phyloP scores from a whole-genome alignment of 306 rosid species.

The Rosa multiflora region DNA sequence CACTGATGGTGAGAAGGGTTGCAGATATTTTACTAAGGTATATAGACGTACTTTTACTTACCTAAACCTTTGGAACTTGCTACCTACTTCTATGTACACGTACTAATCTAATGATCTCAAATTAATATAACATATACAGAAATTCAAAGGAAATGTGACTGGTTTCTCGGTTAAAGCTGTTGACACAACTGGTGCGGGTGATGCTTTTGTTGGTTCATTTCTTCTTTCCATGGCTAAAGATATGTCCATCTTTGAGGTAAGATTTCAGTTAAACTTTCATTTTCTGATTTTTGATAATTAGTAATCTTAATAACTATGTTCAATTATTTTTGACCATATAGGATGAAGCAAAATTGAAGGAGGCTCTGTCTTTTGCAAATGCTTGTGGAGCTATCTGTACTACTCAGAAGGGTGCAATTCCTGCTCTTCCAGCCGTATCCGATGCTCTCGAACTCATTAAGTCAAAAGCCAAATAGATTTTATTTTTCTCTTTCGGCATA shows the following conservation, averaged over 20 bases:
- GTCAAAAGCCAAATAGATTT: conserved; percentile 30
- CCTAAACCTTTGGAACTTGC: background rate
- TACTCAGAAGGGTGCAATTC: conserved; percentile 66
- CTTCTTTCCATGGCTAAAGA: conserved; percentile 45
- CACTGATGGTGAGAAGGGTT: conserved; percentile 70
- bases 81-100: background rate
- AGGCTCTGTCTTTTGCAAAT: conserved; percentile 55
- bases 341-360: conserved; percentile 58
- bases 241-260: conserved; percentile 43
- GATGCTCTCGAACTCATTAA: conserved; percentile 41
- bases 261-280: background rate
- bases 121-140: conserved; percentile 30
- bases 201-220: conserved; percentile 63
- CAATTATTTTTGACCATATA: background rate
- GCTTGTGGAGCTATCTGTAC: conserved; percentile 71
- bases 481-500: background rate
- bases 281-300: conserved; percentile 9
- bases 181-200: conserved; percentile 83
- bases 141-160: conserved; percentile 49
- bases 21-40: conserved; percentile 61
- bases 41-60: background rate
- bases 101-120: background rate
- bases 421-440: conserved; percentile 56
- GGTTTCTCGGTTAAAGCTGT: conserved; percentile 52
- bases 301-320: background rate